phyloP scores from a whole-genome alignment of 768 basidiomycete genomes.

The Russula vinacea region DNA sequence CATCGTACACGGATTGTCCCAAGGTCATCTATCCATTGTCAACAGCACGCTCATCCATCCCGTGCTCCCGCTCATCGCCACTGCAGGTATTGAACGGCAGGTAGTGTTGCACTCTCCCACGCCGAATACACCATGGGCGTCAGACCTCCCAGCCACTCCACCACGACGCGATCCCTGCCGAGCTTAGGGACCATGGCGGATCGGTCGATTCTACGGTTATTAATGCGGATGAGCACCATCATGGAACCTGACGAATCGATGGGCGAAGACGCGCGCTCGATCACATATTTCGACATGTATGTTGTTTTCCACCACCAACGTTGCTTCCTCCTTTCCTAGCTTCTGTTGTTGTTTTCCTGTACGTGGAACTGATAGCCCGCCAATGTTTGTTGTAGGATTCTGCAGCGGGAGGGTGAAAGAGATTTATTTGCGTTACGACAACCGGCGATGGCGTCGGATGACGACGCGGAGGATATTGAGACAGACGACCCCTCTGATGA shows the following conservation, averaged over 20 bases:
- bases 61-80: slow-evolving; percentile 58
- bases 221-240: slow-evolving; percentile 32
- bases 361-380: slow-evolving; percentile 21
- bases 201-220: slow-evolving; percentile 40
- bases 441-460: slow-evolving; percentile 38
- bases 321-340: too few relatives aligned
- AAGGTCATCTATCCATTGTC: slow-evolving; percentile 75
- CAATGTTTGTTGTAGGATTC: slow-evolving; percentile 50
- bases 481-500: slow-evolving; percentile 15
- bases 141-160: slow-evolving; percentile 46
- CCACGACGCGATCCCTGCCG: slow-evolving; percentile 47
- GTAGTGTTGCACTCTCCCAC: slow-evolving; percentile 69
- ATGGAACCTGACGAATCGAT: slow-evolving; percentile 35
- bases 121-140: slow-evolving; percentile 45
- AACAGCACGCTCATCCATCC: slow-evolving; percentile 76
- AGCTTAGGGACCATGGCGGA: slow-evolving; percentile 39
- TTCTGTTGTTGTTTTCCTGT: too few relatives aligned
- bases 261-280: slow-evolving; percentile 48
- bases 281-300: slow-evolving; percentile 73
- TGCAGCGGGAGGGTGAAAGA: slow-evolving; percentile 53
- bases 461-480: slow-evolving; percentile 33
- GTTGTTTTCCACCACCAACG: slow-evolving; percentile 36
- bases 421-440: slow-evolving; percentile 53
- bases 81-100: slow-evolving; percentile 70
- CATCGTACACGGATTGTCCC: neutral